Base-by-base conservation (phyloP, 2,329 filamentous ascomycete species). In the Hawksworthiomyces lignivorus region DNA sequence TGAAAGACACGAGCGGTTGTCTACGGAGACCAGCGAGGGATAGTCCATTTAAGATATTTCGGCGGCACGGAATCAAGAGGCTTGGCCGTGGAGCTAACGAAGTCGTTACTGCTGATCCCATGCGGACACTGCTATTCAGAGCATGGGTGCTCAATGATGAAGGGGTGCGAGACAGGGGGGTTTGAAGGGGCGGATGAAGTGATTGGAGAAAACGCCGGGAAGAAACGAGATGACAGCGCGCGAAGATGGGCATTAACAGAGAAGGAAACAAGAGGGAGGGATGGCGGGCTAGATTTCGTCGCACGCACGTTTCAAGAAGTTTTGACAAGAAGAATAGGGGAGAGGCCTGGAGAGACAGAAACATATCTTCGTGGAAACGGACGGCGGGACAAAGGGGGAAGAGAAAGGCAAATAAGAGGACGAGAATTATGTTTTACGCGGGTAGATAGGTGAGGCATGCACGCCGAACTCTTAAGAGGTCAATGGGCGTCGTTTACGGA, bases 31-130 rank as follows among this genome's bases (percentile, higher is more conserved):
- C 36, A 37, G 45, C 45, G 49, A 44, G 38, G 39, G 36, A 41
- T 47, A 45, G 37, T 32, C 43, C 47, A 46, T 51, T 49, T 49
- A 51, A 43, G 36, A 41, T 44, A 35, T 38, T 34, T 30, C 31
- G 43, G 41, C 38, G 41, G 44, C 30, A 35, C 41, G 44, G 43
- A 21, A 33, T 41, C 40, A 31, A 37, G 38, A 35, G 48, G 36
- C 48, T 36, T 35, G 31, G 35, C 44, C 36, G 43, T 19, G 39
- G 42, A 28, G 42, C 37, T 22, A 35, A 15, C 19, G 39, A 14
- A 36, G 21, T 9, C 22, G 35, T 7, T 30, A 22, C n/a, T 29
- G 38, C 24, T 5, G 29, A 15, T 9, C 20, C 38, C 38, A 40
- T 40, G 30, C 37, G 19, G 28, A 40, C 26, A 22, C 26, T 26